A percentile compares a stretch with the other conserved stretches of the same genome.
Conservation (phyloP, 495 filamentous ascomycete species). For the Trichoderma virens region DNA sequence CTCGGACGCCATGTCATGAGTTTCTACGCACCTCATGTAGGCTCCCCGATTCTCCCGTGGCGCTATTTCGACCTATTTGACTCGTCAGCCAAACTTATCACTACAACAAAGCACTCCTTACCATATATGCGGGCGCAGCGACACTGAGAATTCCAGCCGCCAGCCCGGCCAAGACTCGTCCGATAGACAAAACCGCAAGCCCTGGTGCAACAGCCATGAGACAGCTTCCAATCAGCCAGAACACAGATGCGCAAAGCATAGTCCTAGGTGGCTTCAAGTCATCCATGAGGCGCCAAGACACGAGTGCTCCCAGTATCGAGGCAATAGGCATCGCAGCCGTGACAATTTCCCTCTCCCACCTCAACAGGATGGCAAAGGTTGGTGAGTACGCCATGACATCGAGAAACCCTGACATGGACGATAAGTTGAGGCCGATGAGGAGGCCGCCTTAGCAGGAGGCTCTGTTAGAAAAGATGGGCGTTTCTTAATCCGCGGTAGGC, state of each 20-base stretch:
- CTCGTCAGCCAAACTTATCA: too few relatives aligned
- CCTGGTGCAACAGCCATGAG: background rate
- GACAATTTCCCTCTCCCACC: slow-evolving; percentile 53
- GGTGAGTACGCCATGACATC: slow-evolving; percentile 55
- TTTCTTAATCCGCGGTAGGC: too few relatives aligned
- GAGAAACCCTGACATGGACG: slow-evolving; percentile 60
- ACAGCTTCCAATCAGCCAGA: slow-evolving; percentile 48
- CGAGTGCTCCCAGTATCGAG: slow-evolving; percentile 58
- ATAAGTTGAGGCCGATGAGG: slow-evolving; percentile 68
- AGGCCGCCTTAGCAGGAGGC: slow-evolving; percentile 42
- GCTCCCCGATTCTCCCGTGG: background rate
- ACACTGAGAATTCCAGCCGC: background rate
- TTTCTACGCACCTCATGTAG: background rate
- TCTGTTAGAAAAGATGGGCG: background rate
- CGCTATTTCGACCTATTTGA: background rate
- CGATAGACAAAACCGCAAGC: background rate
- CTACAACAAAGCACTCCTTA: background rate
- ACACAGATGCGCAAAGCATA: slow-evolving; percentile 57
- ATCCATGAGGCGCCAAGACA: slow-evolving; percentile 51
- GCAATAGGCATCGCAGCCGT: slow-evolving; percentile 64
- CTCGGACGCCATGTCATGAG: too few relatives aligned
- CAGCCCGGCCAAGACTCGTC: background rate
- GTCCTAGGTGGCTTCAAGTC: slow-evolving; percentile 64
- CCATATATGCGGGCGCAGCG: background rate
- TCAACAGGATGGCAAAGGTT: too few relatives aligned